Evolutionary conservation across 106 monocot species (phyloP).

Genomic region (Vanilla planifolia): DNA sequence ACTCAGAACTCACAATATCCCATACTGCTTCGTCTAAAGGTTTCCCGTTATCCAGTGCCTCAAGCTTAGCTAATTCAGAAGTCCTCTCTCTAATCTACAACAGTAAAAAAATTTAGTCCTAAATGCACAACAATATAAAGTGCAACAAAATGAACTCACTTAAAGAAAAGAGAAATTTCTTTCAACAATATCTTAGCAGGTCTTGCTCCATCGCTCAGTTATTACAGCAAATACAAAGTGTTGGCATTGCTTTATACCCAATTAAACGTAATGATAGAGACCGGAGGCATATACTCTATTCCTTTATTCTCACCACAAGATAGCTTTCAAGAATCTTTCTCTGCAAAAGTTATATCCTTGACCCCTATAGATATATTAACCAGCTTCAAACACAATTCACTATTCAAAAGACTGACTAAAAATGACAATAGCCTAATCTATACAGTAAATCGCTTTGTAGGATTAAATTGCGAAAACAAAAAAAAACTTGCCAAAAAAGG

Average conservation of each 20-base stretch:
- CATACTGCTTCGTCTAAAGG: conserved; percentile 94
- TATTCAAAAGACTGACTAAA: no score
- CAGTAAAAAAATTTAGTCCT: not conserved
- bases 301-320: not conserved
- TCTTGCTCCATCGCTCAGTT: not conserved
- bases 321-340: no score
- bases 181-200: not conserved
- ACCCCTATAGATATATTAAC: no score
- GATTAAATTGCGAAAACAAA: no score
- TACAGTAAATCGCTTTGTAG: no score
- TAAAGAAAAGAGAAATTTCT: not conserved
- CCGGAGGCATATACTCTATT: not conserved
- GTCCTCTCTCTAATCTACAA: conserved; percentile 83
- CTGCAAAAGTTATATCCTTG: no score
- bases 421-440: no score
- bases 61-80: conserved; percentile 69
- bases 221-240: not conserved
- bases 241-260: no score
- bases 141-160: not conserved
- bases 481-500: no score
- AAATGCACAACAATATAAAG: not conserved
- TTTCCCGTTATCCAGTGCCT: conserved; percentile 89
- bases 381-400: no score
- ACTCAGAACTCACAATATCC: conserved; percentile 64
- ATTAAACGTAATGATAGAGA: not conserved